These are phyloP conservation scores for Phialocephala sp. DNA, from an alignment of 2,329 filamentous ascomycete species.

Conservation along the genomic window DNA sequence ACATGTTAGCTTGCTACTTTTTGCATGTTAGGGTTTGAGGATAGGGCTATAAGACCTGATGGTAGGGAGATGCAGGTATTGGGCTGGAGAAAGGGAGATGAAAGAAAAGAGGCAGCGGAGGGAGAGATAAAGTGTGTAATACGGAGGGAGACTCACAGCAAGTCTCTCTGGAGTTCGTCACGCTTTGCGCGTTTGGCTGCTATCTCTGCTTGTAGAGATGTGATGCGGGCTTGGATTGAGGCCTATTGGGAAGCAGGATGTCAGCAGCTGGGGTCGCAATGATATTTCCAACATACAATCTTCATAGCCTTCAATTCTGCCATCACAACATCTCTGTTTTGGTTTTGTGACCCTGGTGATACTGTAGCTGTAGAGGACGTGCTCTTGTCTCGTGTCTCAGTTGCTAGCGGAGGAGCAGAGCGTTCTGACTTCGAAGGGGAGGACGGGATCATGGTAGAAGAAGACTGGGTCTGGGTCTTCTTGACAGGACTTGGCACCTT, in stretches of 20 bases:
- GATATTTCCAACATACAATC: conserved; percentile 33
- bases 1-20: background rate
- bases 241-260: conserved; percentile 27
- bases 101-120: background rate
- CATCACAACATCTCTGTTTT: conserved; percentile 35
- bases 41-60: no score
- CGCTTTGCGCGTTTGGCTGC: conserved; percentile 42
- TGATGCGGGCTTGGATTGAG: conserved; percentile 51
- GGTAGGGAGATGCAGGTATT: no score
- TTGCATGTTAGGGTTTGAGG: background rate
- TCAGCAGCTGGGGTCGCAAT: conserved; percentile 2
- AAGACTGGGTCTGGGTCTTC: background rate
- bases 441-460: background rate
- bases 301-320: conserved; percentile 41
- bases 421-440: conserved; percentile 14
- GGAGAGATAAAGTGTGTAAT: background rate
- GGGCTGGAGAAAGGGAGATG: background rate
- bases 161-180: conserved; percentile 43
- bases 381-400: background rate
- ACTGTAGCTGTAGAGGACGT: no score
- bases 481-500: conserved; percentile 1
- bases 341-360: conserved; percentile 23
- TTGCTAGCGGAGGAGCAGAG: background rate
- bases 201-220: conserved; percentile 48
- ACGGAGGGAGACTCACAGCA: conserved; percentile 37